These are phyloP conservation scores for Mycocentrospora acerina DNA, from an alignment of 2,329 filamentous ascomycete species.

Conservation along the genomic window DNA sequence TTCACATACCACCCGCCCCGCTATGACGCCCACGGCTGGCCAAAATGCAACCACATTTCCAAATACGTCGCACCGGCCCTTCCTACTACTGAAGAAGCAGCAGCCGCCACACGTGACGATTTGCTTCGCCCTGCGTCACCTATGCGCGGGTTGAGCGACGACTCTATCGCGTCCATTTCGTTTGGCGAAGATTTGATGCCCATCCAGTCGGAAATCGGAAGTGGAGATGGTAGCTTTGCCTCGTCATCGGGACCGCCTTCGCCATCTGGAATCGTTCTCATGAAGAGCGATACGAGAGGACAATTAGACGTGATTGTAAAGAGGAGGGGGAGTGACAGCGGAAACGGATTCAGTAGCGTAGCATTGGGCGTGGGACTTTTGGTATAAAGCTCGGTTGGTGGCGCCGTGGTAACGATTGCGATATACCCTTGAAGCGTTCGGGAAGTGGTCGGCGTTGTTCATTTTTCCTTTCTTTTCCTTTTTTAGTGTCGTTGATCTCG, in stretches of 20 bases:
- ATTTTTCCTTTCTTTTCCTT: no score
- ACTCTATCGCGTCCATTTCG: slow-evolving; percentile 34
- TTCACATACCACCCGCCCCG: slow-evolving; percentile 48
- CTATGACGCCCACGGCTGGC: slow-evolving; percentile 46
- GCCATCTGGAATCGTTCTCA: slow-evolving; percentile 18
- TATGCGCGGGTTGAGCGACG: slow-evolving; percentile 29
- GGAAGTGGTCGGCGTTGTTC: no score
- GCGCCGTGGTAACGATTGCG: no score
- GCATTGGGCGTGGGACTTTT: no score
- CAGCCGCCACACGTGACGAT: slow-evolving; percentile 2
- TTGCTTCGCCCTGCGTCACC: slow-evolving; percentile 28
- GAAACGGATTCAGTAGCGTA: no score
- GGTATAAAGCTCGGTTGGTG: no score
- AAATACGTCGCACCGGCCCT: slow-evolving; percentile 5
- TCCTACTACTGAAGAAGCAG: neutral
- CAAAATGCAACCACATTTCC: slow-evolving; percentile 19
- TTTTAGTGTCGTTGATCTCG: no score
- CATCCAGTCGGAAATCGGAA: slow-evolving; percentile 23
- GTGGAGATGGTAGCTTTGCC: slow-evolving; percentile 22
- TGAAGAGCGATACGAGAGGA: slow-evolving; percentile 26
- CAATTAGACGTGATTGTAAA: slow-evolving; percentile 6
- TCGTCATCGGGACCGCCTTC: slow-evolving; percentile 28
- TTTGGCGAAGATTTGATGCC: slow-evolving; percentile 37
- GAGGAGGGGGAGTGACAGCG: no score
- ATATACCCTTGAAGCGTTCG: no score